Percentiles rank a stretch among this genome's conserved stretches.
These are phyloP conservation scores for Solidago caesia DNA, from an alignment of 129 eudicot genomes.

Conservation along the genomic window DNA sequence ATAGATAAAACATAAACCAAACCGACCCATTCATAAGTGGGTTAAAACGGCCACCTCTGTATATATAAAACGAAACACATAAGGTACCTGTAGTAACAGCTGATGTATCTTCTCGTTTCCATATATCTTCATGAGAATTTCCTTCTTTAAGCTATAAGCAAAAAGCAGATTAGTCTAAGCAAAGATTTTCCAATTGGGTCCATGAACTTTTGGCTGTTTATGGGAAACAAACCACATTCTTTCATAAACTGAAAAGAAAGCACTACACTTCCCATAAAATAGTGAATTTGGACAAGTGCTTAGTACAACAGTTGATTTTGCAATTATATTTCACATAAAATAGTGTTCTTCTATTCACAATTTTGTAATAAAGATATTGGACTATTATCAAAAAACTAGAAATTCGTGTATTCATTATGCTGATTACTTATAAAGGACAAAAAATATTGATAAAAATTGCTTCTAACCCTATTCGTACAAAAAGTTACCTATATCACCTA, in stretches of 20 bases:
- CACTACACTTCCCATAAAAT: not conserved
- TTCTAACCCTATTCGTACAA: no score
- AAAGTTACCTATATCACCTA: no score
- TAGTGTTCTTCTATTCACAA: not conserved
- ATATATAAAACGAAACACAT: not conserved
- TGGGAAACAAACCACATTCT: not conserved
- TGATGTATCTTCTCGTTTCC: constrained; percentile 51
- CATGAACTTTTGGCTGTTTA: not conserved
- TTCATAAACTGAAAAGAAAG: not conserved
- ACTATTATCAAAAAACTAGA: no score
- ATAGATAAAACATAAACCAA: no score
- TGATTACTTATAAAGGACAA: no score
- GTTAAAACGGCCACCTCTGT: not conserved
- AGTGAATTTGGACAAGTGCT: not conserved
- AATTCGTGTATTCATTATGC: no score
- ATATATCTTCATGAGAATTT: constrained; percentile 40
- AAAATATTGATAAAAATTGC: no score
- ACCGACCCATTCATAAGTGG: not conserved
- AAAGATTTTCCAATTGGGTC: constrained; percentile 1
- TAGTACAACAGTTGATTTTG: not conserved
- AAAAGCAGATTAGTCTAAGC: constrained; percentile 24
- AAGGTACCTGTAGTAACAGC: constrained; percentile 47
- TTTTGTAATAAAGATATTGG: not conserved
- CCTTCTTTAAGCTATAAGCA: constrained; percentile 57
- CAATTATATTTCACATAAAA: not conserved